phyloP scores from a whole-genome alignment of 2,329 filamentous ascomycete genomes.

The Bipolaris bicolor region DNA sequence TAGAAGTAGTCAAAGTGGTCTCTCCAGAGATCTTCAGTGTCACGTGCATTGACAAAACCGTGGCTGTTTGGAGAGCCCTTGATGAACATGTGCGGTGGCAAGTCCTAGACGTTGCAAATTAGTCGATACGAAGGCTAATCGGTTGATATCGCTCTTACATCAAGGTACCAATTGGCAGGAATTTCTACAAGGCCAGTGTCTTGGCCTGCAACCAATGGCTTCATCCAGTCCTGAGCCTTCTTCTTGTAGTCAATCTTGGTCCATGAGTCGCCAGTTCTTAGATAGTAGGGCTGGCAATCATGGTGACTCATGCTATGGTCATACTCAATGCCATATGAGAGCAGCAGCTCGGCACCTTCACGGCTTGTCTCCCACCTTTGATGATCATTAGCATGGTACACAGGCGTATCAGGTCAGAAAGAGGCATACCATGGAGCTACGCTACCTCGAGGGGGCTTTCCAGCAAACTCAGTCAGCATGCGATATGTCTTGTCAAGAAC shows the following conservation, averaged over 20 bases:
- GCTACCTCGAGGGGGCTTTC: conserved; percentile 73
- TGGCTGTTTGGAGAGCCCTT: conserved; percentile 68
- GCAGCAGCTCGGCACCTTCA: conserved; percentile 68
- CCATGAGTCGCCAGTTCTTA: conserved; percentile 69
- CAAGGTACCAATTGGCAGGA: conserved; percentile 69
- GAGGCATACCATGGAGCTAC: conserved; percentile 68
- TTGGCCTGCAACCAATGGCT: conserved; percentile 64
- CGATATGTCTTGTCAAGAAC: conserved; percentile 77
- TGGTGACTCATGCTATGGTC: conserved; percentile 71
- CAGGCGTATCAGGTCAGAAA: too few relatives aligned
- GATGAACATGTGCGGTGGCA: conserved; percentile 73
- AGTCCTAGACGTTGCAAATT: conserved; percentile 45
- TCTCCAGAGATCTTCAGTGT: conserved; percentile 68
- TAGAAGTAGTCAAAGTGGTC: conserved; percentile 77
- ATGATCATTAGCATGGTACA: conserved; percentile 45
- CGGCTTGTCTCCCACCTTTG: conserved; percentile 68
- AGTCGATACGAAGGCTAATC: neutral
- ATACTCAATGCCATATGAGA: conserved; percentile 72
- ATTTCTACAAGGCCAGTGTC: conserved; percentile 70
- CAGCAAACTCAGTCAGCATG: conserved; percentile 71
- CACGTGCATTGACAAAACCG: conserved; percentile 61
- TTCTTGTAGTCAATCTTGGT: conserved; percentile 70
- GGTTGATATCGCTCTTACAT: conserved; percentile 34
- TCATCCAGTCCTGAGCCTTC: conserved; percentile 69
- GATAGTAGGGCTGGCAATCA: conserved; percentile 68